Evolutionary conservation across 768 basidiomycete species (phyloP).

Genomic region (Mycena albidolilacea): DNA sequence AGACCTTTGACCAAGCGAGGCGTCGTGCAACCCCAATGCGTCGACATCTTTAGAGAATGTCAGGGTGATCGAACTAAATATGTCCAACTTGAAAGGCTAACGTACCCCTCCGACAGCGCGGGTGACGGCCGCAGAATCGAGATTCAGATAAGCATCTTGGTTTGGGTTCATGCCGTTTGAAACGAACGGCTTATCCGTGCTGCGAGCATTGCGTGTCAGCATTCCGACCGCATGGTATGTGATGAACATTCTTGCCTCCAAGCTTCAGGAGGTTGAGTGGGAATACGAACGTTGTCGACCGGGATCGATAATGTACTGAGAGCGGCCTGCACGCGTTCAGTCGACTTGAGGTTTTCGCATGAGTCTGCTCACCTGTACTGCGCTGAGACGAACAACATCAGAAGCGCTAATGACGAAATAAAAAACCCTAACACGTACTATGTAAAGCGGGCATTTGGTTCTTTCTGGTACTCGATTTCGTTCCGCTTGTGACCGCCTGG

Average conservation of each 20-base stretch:
- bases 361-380: neutral
- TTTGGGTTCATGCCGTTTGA: neutral
- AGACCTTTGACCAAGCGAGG: constrained; percentile 1
- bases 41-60: neutral
- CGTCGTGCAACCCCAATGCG: constrained; percentile 1
- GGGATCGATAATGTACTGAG: neutral
- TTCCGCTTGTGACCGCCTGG: constrained; percentile 7
- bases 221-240: neutral
- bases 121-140: neutral
- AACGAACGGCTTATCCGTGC: neutral
- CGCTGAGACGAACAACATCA: neutral
- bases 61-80: neutral
- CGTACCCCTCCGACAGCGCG: neutral
- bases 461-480: constrained; percentile 4
- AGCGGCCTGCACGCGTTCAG: neutral
- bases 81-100: neutral
- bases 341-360: neutral
- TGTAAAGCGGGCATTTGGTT: neutral
- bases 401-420: neutral
- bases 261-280: neutral
- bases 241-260: neutral
- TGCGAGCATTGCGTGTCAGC: neutral
- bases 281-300: neutral
- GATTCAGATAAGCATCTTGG: neutral
- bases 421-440: neutral